Base-by-base conservation (phyloP, 2,329 filamentous ascomycete genomes). In the Clarireedia monteithiana region DNA sequence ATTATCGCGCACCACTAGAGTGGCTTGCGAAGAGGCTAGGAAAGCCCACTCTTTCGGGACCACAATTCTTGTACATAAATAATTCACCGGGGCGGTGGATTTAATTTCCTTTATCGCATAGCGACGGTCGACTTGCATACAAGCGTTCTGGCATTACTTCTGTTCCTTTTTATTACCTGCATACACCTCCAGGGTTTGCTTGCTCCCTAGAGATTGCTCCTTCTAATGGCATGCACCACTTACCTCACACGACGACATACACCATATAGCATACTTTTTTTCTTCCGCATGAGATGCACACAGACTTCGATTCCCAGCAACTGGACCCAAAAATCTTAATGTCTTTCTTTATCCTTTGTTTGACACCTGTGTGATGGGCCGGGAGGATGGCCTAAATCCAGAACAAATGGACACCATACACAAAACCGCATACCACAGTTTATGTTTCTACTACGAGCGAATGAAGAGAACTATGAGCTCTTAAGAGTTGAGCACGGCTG, bases 61-160 rank as follows among this genome's bases (percentile, higher is more conserved):
- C 24, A 39, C 27, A 30, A 42, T 56, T 56, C 55, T 53, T 53
- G 55, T 56, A 56, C 49, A 56, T 56, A 56, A 34, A 26, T 30
- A 24, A 30, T 34, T 27, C 36, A 27, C 27, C n/a, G 14, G 34
- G 36, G 46, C 38, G 27, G 23, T 48, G 17, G 34, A 20, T 51
- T 48, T 48, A 56, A 47, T 56, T 56, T 39, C 17, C 36, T 53
- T 46, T 56, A 20, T 50, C 15, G 55, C 55, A 56, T 56, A 56
- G 55, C 55, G 55, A 53, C 40, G 49, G 55, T 39, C 27, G 40
- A 27, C 44, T 48, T 40, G 17, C 44, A 56, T 52, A 27, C 30
- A 48, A 56, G 44, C 48, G 48, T 51, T 56, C 12, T 47, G 20
- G 49, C 38, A 34, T 46, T 50, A 15, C 12, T 24, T n/a, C n/a